phyloP scores from a whole-genome alignment of 2,329 filamentous ascomycete species.

The Colletotrichum cordylinicola region DNA sequence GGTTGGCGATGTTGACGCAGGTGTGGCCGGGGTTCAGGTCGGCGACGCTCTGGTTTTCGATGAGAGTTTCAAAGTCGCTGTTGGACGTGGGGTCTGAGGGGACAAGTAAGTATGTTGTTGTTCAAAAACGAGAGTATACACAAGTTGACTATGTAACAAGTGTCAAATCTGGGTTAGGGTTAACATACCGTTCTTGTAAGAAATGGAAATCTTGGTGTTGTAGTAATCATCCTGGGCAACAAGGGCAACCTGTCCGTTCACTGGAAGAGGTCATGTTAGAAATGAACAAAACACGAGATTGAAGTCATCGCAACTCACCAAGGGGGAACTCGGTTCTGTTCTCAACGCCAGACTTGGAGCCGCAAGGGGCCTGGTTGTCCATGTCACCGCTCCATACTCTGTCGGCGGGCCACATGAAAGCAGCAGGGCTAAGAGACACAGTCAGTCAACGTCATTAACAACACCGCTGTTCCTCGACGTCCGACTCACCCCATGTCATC shows the following conservation, averaged over 20 bases:
- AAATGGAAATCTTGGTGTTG: slow-evolving; percentile 54
- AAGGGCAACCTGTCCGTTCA: slow-evolving; percentile 54
- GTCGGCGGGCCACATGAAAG: slow-evolving; percentile 61
- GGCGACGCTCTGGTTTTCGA: slow-evolving; percentile 29
- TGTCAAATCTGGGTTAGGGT: background rate
- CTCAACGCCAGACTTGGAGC: slow-evolving; percentile 46
- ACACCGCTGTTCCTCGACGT: background rate
- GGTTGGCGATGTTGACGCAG: slow-evolving; percentile 37
- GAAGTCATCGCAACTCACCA: slow-evolving; percentile 32
- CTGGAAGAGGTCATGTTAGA: slow-evolving; percentile 31
- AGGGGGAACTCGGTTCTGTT: slow-evolving; percentile 59
- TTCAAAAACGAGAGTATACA: background rate
- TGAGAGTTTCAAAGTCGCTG: slow-evolving; percentile 37
- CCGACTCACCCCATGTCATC: slow-evolving; percentile 23
- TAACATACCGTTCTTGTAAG: slow-evolving; percentile 51
- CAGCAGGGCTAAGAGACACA: slow-evolving; percentile 44
- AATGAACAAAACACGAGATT: background rate
- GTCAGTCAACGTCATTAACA: slow-evolving; percentile 24
- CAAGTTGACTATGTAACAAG: background rate
- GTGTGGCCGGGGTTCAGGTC: slow-evolving; percentile 44
- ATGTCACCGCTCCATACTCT: slow-evolving; percentile 52
- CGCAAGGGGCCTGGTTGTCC: slow-evolving; percentile 60
- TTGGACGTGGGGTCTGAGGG: slow-evolving; percentile 33
- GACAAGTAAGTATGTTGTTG: background rate
- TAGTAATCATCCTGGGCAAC: slow-evolving; percentile 60